Conservation (phyloP, 1,284 basidiomycete species). For the Apiotrichum mycotoxinovorans region DNA sequence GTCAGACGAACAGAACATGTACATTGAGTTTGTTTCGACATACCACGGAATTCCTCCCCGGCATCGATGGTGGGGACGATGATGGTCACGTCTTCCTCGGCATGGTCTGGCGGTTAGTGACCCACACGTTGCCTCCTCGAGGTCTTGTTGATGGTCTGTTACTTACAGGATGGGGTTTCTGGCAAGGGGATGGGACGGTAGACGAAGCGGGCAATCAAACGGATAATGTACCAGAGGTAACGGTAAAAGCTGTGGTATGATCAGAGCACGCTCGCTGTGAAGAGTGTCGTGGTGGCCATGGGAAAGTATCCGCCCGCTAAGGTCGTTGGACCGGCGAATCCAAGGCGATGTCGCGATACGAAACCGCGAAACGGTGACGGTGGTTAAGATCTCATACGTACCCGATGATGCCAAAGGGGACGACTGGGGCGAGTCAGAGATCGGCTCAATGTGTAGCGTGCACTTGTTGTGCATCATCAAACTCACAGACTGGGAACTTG, state of each 20-base stretch:
- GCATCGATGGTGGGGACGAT: slow-evolving; percentile 93
- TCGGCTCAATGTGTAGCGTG: not conserved
- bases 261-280: slow-evolving; percentile 1
- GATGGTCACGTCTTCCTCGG: slow-evolving; percentile 86
- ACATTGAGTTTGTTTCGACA: slow-evolving; percentile 10
- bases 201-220: slow-evolving; percentile 66
- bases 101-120: slow-evolving; percentile 36
- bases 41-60: slow-evolving; percentile 78
- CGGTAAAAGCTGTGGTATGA: slow-evolving; percentile 58
- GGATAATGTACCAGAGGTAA: slow-evolving; percentile 84
- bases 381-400: slow-evolving; percentile 4
- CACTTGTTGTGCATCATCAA: not conserved
- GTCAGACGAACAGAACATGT: slow-evolving; percentile 8
- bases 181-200: slow-evolving; percentile 83
- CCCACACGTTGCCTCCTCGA: too few species aligned
- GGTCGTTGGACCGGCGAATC: too few species aligned
- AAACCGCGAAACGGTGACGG: not conserved
- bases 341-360: too few species aligned
- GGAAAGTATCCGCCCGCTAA: too few species aligned
- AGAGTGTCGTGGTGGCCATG: not conserved
- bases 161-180: slow-evolving; percentile 76
- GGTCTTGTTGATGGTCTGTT: not conserved
- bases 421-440: slow-evolving; percentile 13
- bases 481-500: slow-evolving; percentile 72
- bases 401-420: slow-evolving; percentile 23